Base-by-base conservation (phyloP, 1,284 basidiomycete species). In the Dichomitus squalens region DNA sequence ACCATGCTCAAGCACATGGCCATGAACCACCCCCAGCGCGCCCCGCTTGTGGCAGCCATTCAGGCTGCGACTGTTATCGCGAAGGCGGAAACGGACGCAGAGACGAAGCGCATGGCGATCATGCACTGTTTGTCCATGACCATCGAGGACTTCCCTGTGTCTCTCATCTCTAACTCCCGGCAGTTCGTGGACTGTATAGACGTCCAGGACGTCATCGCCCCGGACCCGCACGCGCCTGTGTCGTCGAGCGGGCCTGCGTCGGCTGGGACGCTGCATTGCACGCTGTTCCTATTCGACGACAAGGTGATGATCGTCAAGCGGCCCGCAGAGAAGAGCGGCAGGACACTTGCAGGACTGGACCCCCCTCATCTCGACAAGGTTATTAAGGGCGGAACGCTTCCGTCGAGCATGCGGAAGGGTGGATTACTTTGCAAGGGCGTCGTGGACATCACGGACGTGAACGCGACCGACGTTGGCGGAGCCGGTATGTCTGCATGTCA, bases 271-370 rank as follows among this genome's bases (percentile, higher is more conserved):
- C 79, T 98, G 9, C 91, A 93, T 66, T 96, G 93, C 72, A 93
- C 92, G 0, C 77, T 99, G 34, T 93, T 99, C 72, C 79, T 99
- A 39, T 99, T 99, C 68, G 92, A 96, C 66, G 97, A 99, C 75
- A 93, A 94, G 68, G 77, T 99, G 29, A 83, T 98, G 69, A 87
- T 99, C 59, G 90, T 89, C 52, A 98, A 98, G 75, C 85, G 97
- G 29, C 89, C 92, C 2, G 81, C 84, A 3, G 84, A 92, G 57
- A 88, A 89, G 67, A 83, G 86, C 40, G 95, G 92, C 0, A 82
- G 86, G 46, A 76, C 80, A 21, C 73, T 95, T 23, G 86, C 93
- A 1, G 96, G 97, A 0, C 76, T 99, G 44, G 93, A 97, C 65
- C 18, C 44, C 5, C 31, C 29, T n/a, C 90, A 95, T 50, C 70